Conservation (phyloP, 306 rosid genomes). For the Vicia sativa region DNA sequence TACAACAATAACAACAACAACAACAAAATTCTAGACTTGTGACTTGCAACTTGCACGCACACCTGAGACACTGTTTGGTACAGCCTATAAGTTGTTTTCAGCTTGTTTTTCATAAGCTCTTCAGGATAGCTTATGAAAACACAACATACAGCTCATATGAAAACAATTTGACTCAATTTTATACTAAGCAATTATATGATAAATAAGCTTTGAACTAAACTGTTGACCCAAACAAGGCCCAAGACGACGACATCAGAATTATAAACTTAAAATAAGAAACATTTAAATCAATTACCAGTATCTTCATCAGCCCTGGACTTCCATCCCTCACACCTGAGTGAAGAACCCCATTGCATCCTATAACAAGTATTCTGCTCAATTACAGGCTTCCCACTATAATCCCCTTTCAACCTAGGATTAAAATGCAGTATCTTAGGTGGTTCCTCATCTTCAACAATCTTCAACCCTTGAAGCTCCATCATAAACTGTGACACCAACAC, state of each 20-base stretch:
- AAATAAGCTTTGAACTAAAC: neutral
- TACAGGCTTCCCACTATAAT: constrained; percentile 88
- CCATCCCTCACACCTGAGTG: constrained; percentile 93
- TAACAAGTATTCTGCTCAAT: constrained; percentile 92
- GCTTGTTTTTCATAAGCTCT: neutral
- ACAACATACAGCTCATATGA: neutral
- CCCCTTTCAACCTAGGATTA: constrained; percentile 93
- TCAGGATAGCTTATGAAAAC: neutral
- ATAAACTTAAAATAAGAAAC: neutral
- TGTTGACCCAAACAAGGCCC: neutral
- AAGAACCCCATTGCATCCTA: constrained; percentile 92
- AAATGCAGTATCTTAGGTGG: constrained; percentile 92
- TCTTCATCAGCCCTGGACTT: constrained; percentile 81
- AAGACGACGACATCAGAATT: neutral
- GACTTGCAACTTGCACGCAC: too few relatives aligned
- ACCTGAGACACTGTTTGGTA: neutral
- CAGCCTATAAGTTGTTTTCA: neutral
- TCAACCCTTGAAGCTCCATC: constrained; percentile 92
- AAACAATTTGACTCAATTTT: neutral
- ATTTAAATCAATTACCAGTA: constrained; percentile 53
- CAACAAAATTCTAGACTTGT: neutral
- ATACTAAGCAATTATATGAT: neutral
- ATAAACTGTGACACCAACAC: constrained; percentile 91
- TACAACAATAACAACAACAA: neutral
- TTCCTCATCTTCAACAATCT: constrained; percentile 85